Evolutionary conservation across 495 filamentous ascomycete species (phyloP).

Genomic region (Neurospora sublineolata): DNA sequence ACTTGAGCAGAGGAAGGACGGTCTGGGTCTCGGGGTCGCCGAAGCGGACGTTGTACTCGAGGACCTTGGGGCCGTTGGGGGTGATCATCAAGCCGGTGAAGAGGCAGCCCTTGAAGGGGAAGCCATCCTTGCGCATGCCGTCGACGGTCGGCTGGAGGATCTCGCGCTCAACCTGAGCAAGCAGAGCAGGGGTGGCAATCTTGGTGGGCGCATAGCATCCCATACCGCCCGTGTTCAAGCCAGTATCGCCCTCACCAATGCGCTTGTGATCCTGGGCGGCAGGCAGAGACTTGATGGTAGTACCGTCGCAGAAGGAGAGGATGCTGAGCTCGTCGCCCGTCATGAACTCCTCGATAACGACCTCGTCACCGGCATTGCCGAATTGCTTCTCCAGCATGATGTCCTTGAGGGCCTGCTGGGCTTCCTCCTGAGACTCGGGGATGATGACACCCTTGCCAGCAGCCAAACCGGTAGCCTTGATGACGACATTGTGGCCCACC

Average conservation of each 20-base stretch:
- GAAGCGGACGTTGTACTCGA: conserved; percentile 96
- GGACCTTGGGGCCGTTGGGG: conserved; percentile 64
- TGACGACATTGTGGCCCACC: conserved; percentile 65
- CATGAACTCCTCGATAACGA: conserved; percentile 93
- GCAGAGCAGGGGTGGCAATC: conserved; percentile 61
- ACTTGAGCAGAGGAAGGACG: conserved; percentile 72
- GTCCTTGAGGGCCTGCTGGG: conserved; percentile 64
- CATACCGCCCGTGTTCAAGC: conserved; percentile 96
- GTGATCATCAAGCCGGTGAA: conserved; percentile 98
- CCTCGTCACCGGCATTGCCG: conserved; percentile 75
- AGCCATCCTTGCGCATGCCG: conserved; percentile 71
- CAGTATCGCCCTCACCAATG: conserved; percentile 80
- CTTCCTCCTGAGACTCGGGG: conserved; percentile 68
- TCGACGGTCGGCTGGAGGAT: conserved; percentile 84
- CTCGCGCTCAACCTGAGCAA: conserved; percentile 67
- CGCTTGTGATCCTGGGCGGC: conserved; percentile 95
- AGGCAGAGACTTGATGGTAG: conserved; percentile 72
- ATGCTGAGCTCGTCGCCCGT: conserved; percentile 89
- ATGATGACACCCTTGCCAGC: conserved; percentile 91
- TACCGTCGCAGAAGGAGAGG: conserved; percentile 82
- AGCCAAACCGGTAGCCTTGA: conserved; percentile 80
- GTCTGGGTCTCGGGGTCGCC: conserved; percentile 96
- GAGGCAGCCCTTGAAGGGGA: conserved; percentile 72
- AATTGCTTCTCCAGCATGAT: conserved; percentile 89
- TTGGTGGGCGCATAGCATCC: conserved; percentile 89